Conservation (phyloP, 371 early-diverging fungal species). For the Mucor racemosus region DNA sequence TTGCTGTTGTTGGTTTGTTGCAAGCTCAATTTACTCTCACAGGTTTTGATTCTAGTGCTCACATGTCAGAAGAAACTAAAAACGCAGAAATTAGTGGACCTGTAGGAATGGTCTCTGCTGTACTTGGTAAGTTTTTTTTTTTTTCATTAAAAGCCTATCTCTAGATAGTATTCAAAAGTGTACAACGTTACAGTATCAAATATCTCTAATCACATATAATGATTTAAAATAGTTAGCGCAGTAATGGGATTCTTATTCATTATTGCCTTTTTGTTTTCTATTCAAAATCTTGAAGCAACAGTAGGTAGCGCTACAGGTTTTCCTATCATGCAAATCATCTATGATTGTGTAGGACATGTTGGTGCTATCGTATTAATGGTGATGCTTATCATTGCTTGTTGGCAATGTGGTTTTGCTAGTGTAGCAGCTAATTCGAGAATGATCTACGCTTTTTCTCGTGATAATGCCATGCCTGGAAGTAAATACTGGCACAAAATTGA, state of each 20-base stretch:
- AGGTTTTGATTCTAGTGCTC: conserved; percentile 71
- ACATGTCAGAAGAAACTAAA: conserved; percentile 75
- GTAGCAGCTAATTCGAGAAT: conserved; percentile 69
- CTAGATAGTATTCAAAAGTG: not conserved
- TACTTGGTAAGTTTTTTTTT: conserved; percentile 18
- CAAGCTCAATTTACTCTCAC: conserved; percentile 50
- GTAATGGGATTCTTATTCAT: conserved; percentile 48
- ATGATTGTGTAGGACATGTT: conserved; percentile 54
- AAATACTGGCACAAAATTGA: conserved; percentile 41
- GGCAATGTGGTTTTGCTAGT: conserved; percentile 62
- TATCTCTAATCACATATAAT: not conserved
- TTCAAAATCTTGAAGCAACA: conserved; percentile 51
- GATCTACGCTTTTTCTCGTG: conserved; percentile 78
- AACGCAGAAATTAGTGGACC: conserved; percentile 65
- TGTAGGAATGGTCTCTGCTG: conserved; percentile 33
- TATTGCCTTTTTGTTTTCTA: conserved; percentile 44
- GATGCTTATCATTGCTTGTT: conserved; percentile 60
- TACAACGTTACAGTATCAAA: not conserved
- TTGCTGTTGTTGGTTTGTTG: conserved; percentile 37
- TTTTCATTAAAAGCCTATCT: not conserved
- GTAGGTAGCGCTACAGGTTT: conserved; percentile 45
- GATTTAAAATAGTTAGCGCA: conserved; percentile 27
- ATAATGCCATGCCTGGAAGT: conserved; percentile 69
- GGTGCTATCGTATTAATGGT: conserved; percentile 59
- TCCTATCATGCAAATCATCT: conserved; percentile 54